phyloP scores from a whole-genome alignment of 352 stramenopile species.

The Stramenopiles sp. region DNA sequence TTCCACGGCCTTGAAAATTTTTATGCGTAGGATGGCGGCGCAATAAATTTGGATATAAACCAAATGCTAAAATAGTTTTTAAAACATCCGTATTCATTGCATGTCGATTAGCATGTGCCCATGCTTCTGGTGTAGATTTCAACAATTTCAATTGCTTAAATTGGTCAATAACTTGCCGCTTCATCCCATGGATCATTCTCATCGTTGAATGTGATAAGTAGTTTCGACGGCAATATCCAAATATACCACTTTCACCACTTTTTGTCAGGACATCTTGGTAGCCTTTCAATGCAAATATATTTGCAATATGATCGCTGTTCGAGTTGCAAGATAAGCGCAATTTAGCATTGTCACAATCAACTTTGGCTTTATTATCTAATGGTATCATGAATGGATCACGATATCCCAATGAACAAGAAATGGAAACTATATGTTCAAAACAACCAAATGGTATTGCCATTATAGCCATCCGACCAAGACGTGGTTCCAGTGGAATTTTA shows the following conservation, averaged over 20 bases:
- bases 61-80: not conserved
- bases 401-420: conserved; percentile 21
- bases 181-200: not conserved
- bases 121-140: not conserved
- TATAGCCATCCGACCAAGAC: conserved; percentile 24
- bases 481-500: conserved; percentile 22
- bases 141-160: not conserved
- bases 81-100: not conserved
- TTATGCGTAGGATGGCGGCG: not conserved
- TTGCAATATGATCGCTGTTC: not conserved
- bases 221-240: not conserved
- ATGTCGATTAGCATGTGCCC: not conserved
- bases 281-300: not conserved
- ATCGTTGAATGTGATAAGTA: conserved; percentile 6
- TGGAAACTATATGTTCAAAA: conserved; percentile 28
- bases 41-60: not conserved
- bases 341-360: not conserved
- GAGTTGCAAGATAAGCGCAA: not conserved
- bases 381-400: not conserved
- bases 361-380: not conserved
- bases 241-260: not conserved
- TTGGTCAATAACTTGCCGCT: not conserved
- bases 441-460: conserved; percentile 21
- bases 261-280: not conserved
- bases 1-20: not conserved